A percentile compares a stretch with the other conserved stretches of the same genome.
Evolutionary conservation across 2,329 filamentous ascomycete species (phyloP).

Genomic region (Aspergillus sp.): DNA sequence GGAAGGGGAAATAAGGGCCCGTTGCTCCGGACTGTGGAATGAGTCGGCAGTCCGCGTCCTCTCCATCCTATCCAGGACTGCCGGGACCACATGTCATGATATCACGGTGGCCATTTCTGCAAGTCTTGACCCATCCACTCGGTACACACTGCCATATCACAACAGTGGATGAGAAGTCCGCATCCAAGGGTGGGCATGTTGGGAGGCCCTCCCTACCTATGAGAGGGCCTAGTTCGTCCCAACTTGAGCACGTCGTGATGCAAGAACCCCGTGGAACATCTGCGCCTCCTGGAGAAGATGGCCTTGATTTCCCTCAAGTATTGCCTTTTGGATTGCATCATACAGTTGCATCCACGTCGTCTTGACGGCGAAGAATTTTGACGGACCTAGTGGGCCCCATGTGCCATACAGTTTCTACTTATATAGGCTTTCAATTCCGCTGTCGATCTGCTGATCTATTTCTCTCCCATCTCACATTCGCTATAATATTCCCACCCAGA

Average conservation of each 20-base stretch:
- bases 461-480: background rate
- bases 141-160: background rate
- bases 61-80: background rate
- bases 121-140: conserved; percentile 7
- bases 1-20: background rate
- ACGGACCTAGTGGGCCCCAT: background rate
- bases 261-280: conserved; percentile 14
- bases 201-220: background rate
- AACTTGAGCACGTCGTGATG: conserved; percentile 16
- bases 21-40: background rate
- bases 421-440: background rate
- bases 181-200: conserved; percentile 2
- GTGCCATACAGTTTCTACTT: conserved; percentile 3
- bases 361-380: background rate
- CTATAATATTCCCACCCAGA: background rate
- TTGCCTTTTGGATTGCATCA: conserved; percentile 19
- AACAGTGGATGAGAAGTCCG: conserved; percentile 8
- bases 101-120: conserved; percentile 13
- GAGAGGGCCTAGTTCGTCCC: conserved; percentile 7
- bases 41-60: conserved; percentile 11
- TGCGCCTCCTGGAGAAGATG: background rate
- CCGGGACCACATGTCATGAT: conserved; percentile 12
- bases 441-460: background rate
- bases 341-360: conserved; percentile 17
- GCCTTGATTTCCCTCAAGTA: background rate